A percentile compares a stretch with the other conserved stretches of the same genome.
Evolutionary conservation across 129 eudicot species (phyloP).

Genomic region (Lactuca sativa): DNA sequence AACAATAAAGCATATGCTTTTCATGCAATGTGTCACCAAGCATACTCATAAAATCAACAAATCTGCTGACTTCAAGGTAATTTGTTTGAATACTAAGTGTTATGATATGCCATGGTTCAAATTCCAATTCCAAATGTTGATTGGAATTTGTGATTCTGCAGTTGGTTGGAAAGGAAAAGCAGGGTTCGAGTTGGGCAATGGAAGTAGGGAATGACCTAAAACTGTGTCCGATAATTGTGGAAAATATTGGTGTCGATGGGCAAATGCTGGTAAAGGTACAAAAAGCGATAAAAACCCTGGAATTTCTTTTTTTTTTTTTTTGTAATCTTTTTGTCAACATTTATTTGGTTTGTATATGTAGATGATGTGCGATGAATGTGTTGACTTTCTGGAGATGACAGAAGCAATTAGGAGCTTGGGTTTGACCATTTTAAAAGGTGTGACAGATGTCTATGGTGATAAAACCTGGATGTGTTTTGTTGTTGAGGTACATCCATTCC

Average conservation of each 20-base stretch:
- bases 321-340: slow-evolving; percentile 5
- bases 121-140: not conserved
- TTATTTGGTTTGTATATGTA: slow-evolving; percentile 21
- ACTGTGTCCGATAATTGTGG: slow-evolving; percentile 79
- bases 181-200: slow-evolving; percentile 95
- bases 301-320: not conserved
- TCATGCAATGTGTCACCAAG: slow-evolving; percentile 65
- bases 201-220: slow-evolving; percentile 72
- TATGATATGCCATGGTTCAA: too few relatives aligned
- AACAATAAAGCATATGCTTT: slow-evolving; percentile 87
- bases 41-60: slow-evolving; percentile 71
- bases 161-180: slow-evolving; percentile 56
- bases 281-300: not conserved
- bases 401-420: slow-evolving; percentile 80
- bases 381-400: slow-evolving; percentile 62
- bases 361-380: slow-evolving; percentile 76
- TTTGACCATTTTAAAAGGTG: slow-evolving; percentile 74
- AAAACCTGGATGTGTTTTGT: slow-evolving; percentile 80
- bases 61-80: slow-evolving; percentile 67
- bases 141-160: slow-evolving; percentile 27
- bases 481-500: slow-evolving; percentile 59
- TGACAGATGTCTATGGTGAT: slow-evolving; percentile 64
- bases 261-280: slow-evolving; percentile 83
- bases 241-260: slow-evolving; percentile 68
- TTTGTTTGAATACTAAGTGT: not conserved